Conservation (phyloP, 306 rosid genomes). For the Pueraria montana region DNA sequence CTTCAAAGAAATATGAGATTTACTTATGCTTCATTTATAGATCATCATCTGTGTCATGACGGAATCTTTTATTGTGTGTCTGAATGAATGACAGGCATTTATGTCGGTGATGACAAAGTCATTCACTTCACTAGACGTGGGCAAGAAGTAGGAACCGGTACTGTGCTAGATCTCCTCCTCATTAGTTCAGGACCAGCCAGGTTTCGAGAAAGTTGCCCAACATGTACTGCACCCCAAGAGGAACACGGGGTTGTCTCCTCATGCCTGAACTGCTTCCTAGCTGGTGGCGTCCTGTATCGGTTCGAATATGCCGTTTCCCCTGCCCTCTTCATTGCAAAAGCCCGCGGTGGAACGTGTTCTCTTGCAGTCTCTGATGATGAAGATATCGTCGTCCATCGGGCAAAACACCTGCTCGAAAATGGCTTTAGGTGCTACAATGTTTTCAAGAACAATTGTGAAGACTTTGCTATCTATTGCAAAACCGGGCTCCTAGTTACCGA, state of each 20-base stretch:
- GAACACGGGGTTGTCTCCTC: slow-evolving; percentile 74
- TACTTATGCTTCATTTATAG: neutral
- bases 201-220: slow-evolving; percentile 59
- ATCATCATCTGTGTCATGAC: slow-evolving; percentile 5
- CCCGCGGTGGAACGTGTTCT: slow-evolving; percentile 96
- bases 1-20: no score
- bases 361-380: slow-evolving; percentile 76
- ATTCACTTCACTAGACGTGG: slow-evolving; percentile 93
- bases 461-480: slow-evolving; percentile 95
- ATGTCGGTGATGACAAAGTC: slow-evolving; percentile 77
- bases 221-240: slow-evolving; percentile 63
- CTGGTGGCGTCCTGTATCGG: slow-evolving; percentile 88
- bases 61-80: neutral
- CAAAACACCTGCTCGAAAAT: slow-evolving; percentile 70
- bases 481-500: slow-evolving; percentile 87
- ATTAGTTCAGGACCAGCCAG: slow-evolving; percentile 81
- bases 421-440: slow-evolving; percentile 90
- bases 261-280: slow-evolving; percentile 88
- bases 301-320: slow-evolving; percentile 81
- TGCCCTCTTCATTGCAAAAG: slow-evolving; percentile 82
- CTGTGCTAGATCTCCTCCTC: slow-evolving; percentile 79
- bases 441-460: slow-evolving; percentile 95
- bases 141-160: slow-evolving; percentile 97
- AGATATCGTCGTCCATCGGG: slow-evolving; percentile 80
- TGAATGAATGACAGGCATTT: slow-evolving; percentile 68